These are phyloP conservation scores for Fusarium globosum DNA, from an alignment of 2,329 filamentous ascomycete species.

Conservation along the genomic window DNA sequence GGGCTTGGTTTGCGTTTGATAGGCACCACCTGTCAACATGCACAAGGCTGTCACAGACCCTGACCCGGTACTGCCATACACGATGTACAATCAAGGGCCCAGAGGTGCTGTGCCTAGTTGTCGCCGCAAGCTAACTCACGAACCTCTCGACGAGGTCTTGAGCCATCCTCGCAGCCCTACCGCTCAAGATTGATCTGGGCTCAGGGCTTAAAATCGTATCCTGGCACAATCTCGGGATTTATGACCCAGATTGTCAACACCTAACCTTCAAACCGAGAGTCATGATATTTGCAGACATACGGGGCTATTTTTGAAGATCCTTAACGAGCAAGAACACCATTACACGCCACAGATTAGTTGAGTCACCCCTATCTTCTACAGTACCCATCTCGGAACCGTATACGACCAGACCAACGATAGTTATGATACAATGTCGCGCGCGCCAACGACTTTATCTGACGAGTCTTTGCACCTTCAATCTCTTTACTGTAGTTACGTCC, in stretches of 20 bases:
- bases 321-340: constrained; percentile 5
- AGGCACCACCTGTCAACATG: constrained; percentile 35
- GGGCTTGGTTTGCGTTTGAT: constrained; percentile 15
- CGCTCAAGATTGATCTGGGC: constrained; percentile 16
- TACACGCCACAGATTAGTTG: constrained; percentile 23
- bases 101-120: constrained; percentile 36
- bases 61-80: constrained; percentile 43
- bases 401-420: constrained; percentile 40
- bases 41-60: constrained; percentile 44
- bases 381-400: constrained; percentile 26
- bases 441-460: constrained; percentile 41
- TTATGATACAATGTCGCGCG: constrained; percentile 41
- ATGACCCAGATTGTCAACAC: constrained; percentile 13
- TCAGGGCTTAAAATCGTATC: constrained; percentile 31
- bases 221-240: constrained; percentile 26
- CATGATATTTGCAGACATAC: constrained; percentile 12
- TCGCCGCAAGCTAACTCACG: constrained; percentile 26
- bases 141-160: constrained; percentile 36
- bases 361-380: constrained; percentile 30
- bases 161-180: constrained; percentile 45
- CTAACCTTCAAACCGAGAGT: constrained; percentile 11
- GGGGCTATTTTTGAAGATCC: not conserved
- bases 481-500: constrained; percentile 47
- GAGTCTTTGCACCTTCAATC: constrained; percentile 47
- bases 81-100: constrained; percentile 41